These are phyloP conservation scores for Stephanodiscus minutulus DNA, from an alignment of 108 stramenopile species.

Conservation along the genomic window DNA sequence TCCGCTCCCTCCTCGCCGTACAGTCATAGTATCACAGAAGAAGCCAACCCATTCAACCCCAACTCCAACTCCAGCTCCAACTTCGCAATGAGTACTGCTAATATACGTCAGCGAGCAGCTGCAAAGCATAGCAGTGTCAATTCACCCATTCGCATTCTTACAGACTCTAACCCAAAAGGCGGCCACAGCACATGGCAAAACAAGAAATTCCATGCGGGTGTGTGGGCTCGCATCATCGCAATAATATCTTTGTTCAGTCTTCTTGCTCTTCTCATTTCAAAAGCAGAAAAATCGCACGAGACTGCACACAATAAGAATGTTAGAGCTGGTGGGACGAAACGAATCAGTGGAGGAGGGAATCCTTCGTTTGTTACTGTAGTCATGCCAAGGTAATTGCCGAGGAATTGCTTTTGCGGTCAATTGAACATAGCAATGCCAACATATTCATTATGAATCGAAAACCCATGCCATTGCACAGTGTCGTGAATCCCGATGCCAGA, in stretches of 20 bases:
- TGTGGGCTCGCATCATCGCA: constrained; percentile 29
- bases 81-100: constrained; percentile 8
- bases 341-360: neutral
- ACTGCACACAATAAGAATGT: neutral
- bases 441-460: neutral
- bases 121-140: neutral
- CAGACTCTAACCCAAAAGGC: neutral
- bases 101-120: constrained; percentile 25
- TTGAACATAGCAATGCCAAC: neutral
- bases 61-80: neutral
- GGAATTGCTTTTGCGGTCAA: neutral
- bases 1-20: too few species aligned
- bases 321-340: constrained; percentile 5
- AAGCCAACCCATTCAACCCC: neutral
- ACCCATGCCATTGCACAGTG: constrained; percentile 52
- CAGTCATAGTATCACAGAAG: too few species aligned
- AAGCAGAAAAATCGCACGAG: constrained; percentile 1
- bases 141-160: neutral
- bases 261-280: constrained; percentile 15
- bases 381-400: constrained; percentile 39
- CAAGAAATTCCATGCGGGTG: constrained; percentile 23
- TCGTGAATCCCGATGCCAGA: constrained; percentile 76
- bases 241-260: constrained; percentile 27
- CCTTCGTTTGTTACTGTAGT: constrained; percentile 79
- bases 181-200: constrained; percentile 9